Evolutionary conservation across 2,329 filamentous ascomycete species (phyloP), one percentile per base, ranked within the genome.

Genomic region (Dactylellina haptotyla): DNA sequence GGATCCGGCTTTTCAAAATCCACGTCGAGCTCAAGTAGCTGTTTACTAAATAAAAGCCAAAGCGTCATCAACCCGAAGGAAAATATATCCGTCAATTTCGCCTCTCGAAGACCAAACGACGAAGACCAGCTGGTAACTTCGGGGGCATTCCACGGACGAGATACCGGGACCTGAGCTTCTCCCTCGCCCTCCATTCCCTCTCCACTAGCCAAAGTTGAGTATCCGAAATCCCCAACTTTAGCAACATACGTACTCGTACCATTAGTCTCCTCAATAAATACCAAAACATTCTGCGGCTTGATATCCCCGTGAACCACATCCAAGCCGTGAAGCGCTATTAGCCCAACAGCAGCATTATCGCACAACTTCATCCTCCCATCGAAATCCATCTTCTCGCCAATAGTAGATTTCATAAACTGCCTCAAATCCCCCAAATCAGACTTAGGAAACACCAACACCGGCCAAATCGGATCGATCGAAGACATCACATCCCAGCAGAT

Each of bases 291-390:
- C 9, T 64, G 48, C 5, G 61, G 61, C 16, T 64, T 64, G 1
- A 64, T n/a, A 45, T 64, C 61, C 6, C 61, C 61, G 26, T 64
- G 61, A 14, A 64, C 32, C 16, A 37, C 34, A 16, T 64, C 61
- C 56, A 45, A 6, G 10, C 30, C 16, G 16, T 57, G 32, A 34
- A 34, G 20, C 14, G 46, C 61, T 56, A 30, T 56, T 50, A 6
- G 48, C 50, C 54, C 18, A 23, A 6, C 23, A 56, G 61, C 61
- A 64, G 54, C 25, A 64, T 26, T 9, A 32, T 20, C 54, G 45
- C 61, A 64, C 10, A 64, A 18, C 4, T 64, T 64, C 14, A 64
- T 54, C 26, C 18, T 64, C 12, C 56, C 48, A 12, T 10, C n/a
- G 50, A 64, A 56, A 16, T 5, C 12, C 5, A 64, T 16, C 3